Evolutionary conservation across 1,139 yeast species (phyloP).

Genomic region (Hyphopichia khmerensis): DNA sequence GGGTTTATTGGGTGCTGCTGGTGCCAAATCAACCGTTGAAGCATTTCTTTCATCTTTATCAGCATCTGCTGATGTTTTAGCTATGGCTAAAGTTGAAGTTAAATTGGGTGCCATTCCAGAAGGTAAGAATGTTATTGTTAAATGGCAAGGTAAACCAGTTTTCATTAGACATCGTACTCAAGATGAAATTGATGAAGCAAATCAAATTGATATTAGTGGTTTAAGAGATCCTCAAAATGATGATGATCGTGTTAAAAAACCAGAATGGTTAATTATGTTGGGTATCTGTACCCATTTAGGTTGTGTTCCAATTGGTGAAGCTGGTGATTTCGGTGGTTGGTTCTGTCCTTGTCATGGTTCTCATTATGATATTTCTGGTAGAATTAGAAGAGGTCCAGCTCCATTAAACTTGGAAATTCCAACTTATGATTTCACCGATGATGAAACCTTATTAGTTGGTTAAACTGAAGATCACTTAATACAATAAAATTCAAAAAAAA

Average conservation of each 20-base stretch:
- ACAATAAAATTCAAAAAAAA: not conserved
- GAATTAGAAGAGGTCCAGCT: conserved; percentile 99
- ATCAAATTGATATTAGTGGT: conserved; percentile 64
- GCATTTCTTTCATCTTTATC: conserved; percentile 91
- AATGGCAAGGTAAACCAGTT: conserved; percentile 99
- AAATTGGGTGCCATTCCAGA: conserved; percentile 92
- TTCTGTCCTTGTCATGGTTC: conserved; percentile 99
- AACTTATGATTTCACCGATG: conserved; percentile 77
- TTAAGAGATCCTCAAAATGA: conserved; percentile 96
- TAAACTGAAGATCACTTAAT: too few relatives aligned
- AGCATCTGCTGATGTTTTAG: conserved; percentile 98
- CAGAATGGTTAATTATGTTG: conserved; percentile 98
- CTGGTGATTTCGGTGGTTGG: conserved; percentile 99
- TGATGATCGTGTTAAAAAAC: conserved; percentile 90
- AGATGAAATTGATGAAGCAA: conserved; percentile 93
- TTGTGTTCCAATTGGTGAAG: conserved; percentile 99
- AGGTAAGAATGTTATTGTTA: conserved; percentile 96
- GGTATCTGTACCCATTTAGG: conserved; percentile 99
- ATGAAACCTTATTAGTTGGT: conserved; percentile 76
- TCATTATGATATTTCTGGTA: conserved; percentile 99
- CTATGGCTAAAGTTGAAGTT: conserved; percentile 99
- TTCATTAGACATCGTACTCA: conserved; percentile 98
- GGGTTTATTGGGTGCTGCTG: conserved; percentile 92
- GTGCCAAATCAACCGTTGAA: conserved; percentile 97
- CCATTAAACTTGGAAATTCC: conserved; percentile 98